Base-by-base conservation (phyloP, 1,284 basidiomycete genomes). In the Irpex sp. region DNA sequence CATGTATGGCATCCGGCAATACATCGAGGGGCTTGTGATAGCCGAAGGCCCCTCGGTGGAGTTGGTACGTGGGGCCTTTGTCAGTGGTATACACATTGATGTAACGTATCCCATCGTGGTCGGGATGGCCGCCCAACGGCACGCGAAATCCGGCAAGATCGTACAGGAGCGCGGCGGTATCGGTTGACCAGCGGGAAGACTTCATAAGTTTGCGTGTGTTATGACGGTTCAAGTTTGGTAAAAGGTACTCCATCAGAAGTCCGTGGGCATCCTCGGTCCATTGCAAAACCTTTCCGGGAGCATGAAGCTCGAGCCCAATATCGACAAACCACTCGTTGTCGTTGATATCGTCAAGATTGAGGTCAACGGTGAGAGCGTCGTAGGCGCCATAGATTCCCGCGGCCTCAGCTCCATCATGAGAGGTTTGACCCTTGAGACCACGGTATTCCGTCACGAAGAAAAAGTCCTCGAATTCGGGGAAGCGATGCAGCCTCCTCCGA, bases 31-130 rank as follows among this genome's bases (percentile, higher is more conserved):
- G 6, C 7, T 4, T 2, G 36, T 59, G 62, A 2, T 21, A 47
- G 1, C 51, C 7, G 31, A 65, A 65, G 3, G 37, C 19, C 4
- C 64, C 62, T 19, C 21, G 13, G 44, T 67, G 65, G 1, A 66
- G 66, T 36, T 64, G 63, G 51, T 67, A 64, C 3, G 60, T 60
- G 2, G 38, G 26, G 1, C 21, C 36, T 58, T 67, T 67, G 59
- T 67, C 66, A 4, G 66, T 67, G 26, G 66, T 62, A 48, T 67
- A 67, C 2, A 64, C 63, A n/a, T 67, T 64, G 47, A 66, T 49
- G 57, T 66, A 63, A 4, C 2, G 8, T 4, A 67, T 58, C 21
- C 58, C 13, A 26, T 64, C 58, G 2, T 19, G 7, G 1, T 11
- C 40, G 40, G 40, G 15, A 15, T 44, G 26, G 26, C 26, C 19